Conservation (phyloP, 1,284 basidiomycete genomes). For the Serendipita sp. region DNA sequence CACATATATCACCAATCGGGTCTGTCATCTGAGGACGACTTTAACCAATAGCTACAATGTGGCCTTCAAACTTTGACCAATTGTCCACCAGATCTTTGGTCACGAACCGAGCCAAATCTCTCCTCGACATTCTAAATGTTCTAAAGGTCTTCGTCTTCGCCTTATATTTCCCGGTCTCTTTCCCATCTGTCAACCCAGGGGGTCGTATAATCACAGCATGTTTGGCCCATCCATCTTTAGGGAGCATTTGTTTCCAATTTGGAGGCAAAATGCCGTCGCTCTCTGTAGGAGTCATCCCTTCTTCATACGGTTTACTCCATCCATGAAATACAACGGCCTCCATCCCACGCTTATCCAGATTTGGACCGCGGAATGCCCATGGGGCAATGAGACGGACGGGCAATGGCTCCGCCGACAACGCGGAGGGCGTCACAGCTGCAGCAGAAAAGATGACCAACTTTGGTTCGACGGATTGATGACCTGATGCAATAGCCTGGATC, state of each 20-base stretch:
- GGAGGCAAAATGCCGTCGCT: background rate
- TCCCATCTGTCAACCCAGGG: background rate
- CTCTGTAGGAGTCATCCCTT: background rate
- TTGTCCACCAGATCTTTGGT: background rate
- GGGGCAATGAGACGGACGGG: background rate
- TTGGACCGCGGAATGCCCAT: background rate
- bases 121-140: background rate
- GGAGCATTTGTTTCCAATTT: background rate
- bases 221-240: background rate
- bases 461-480: background rate
- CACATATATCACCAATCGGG: too few relatives aligned
- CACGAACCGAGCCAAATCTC: background rate
- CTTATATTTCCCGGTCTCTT: background rate
- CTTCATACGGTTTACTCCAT: background rate
- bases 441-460: background rate
- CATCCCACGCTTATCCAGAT: constrained; percentile 1
- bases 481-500: background rate
- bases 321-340: background rate
- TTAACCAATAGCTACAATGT: constrained; percentile 3
- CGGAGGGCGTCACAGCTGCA: background rate
- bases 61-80: background rate
- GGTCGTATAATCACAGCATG: background rate
- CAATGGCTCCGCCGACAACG: background rate
- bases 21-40: background rate
- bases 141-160: background rate